Evolutionary conservation across 768 basidiomycete genomes (phyloP), one percentile per base, ranked within the genome.

Genomic region (Pleurotus sapidus): DNA sequence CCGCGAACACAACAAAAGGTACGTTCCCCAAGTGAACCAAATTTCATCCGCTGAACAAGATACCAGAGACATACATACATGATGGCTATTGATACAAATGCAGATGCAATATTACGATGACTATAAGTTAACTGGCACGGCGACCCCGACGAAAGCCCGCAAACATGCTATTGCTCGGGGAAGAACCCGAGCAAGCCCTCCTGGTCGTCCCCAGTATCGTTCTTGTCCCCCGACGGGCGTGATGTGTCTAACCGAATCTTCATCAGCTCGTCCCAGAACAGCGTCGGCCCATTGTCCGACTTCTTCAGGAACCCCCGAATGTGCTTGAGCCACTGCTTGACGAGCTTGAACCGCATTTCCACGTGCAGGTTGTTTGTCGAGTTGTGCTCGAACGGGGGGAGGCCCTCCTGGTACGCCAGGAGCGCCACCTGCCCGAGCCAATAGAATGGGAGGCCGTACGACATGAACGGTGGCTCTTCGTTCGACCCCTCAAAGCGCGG

Each of bases 381-480:
- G n/a, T 54, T 30, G 51, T 37, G 11, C 18, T 54, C 51, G 20
- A 54, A 54, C 2, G 51, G 51, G 62, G 71, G 63, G 24, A 69
- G 65, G 18, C 74, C 75, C 57, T 83, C 80, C 63, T 82, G 80
- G 60, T 77, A 74, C 27, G 80, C 83, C 45, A 81, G 66, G 20
- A 84, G 67, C 11, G 80, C 74, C 39, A 83, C 76, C 65, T 84
- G 79, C n/a, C 79, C 83, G 24, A 86, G 75, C 84, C 84, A 86
- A 67, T 84, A 86, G 67, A 83, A 83, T 8, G 84, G 83, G 8
- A 84, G 68, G 17, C 78, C 79, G 58, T 79, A 69, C 57, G 63
- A 72, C 17, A 76, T 64, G 64, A 79, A 78, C 3, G 76, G 69
- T 11, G 71, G 70, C 45, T 71, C 72, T 15, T 69, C 64, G 14